phyloP scores from a whole-genome alignment of 257 asterid species.

The Perilla frutescens region DNA sequence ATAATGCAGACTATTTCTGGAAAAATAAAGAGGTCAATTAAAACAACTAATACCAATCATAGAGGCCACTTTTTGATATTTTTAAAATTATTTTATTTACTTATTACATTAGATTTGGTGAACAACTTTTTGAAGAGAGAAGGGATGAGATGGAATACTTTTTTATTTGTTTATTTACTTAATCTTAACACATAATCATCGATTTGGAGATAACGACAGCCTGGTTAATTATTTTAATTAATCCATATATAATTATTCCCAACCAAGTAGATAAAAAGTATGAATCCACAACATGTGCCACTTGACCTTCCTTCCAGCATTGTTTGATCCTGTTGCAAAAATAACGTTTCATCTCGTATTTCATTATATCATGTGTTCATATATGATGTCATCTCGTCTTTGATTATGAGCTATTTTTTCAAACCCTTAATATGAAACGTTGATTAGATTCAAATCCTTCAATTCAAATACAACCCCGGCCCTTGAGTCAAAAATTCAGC shows the following conservation, averaged over 20 bases:
- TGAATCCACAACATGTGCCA: conserved; percentile 11
- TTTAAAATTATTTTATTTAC: not conserved
- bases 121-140: conserved; percentile 43
- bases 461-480: not conserved
- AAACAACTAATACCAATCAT: conserved; percentile 36
- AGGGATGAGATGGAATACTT: conserved; percentile 8
- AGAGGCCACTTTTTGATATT: not conserved
- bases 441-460: not conserved
- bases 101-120: conserved; percentile 44
- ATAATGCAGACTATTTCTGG: not conserved
- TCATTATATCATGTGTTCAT: not conserved
- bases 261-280: not conserved
- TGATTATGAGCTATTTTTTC: not conserved
- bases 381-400: not conserved
- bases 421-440: not conserved
- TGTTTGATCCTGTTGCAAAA: not conserved
- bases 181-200: not conserved
- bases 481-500: not conserved
- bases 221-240: conserved; percentile 12
- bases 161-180: conserved; percentile 30
- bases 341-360: not conserved
- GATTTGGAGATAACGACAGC: conserved; percentile 30
- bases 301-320: not conserved
- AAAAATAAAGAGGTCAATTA: not conserved
- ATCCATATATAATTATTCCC: not conserved